Evolutionary conservation across 306 rosid species (phyloP).

Genomic region (Malus asiatica): DNA sequence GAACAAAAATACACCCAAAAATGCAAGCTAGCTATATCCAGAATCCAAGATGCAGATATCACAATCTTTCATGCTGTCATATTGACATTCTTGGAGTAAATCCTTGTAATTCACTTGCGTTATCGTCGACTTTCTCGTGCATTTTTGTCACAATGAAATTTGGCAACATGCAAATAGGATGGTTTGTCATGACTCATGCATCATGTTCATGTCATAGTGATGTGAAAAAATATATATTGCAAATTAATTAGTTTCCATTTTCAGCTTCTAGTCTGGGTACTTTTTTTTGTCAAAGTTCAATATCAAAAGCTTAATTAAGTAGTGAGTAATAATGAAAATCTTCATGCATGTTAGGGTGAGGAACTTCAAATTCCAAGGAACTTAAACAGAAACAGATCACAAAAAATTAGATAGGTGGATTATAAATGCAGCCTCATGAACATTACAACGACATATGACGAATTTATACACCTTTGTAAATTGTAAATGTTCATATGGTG

Average conservation of each 20-base stretch:
- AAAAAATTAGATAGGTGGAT: no score
- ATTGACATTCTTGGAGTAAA: background rate
- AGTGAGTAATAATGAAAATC: no score
- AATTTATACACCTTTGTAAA: no score
- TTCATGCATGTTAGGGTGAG: no score
- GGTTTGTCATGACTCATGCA: background rate
- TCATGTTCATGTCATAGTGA: constrained; percentile 1
- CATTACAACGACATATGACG: no score
- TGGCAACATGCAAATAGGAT: background rate
- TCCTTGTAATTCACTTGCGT: background rate
- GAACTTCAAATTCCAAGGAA: no score
- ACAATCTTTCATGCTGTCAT: background rate
- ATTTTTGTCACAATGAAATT: background rate
- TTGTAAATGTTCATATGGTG: no score
- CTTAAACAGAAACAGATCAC: no score
- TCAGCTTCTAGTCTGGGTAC: background rate
- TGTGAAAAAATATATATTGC: background rate
- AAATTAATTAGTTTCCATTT: background rate
- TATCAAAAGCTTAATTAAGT: no score
- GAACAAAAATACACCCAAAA: no score
- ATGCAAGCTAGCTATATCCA: no score
- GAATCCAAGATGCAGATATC: background rate
- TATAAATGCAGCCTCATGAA: no score
- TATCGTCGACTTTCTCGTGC: background rate
- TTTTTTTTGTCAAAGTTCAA: background rate